These are phyloP conservation scores for Agrocybe pediades DNA, from an alignment of 768 basidiomycete species.

Conservation along the genomic window DNA sequence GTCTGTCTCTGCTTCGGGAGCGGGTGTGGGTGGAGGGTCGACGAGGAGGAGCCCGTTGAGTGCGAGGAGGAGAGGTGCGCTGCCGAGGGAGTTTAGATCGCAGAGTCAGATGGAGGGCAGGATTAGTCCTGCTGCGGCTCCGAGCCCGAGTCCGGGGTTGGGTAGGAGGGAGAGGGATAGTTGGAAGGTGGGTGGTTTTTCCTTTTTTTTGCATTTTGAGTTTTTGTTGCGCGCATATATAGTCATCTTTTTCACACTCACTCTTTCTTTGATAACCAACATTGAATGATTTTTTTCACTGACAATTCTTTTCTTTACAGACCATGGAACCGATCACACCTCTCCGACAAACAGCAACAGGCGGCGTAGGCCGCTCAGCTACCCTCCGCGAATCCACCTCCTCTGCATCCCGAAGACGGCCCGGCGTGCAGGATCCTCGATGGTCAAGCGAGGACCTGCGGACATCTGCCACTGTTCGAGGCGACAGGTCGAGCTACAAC, in stretches of 20 bases:
- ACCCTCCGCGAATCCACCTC: slow-evolving; percentile 25
- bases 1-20: slow-evolving; percentile 47
- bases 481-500: slow-evolving; percentile 15
- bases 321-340: slow-evolving; percentile 42
- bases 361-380: slow-evolving; percentile 24
- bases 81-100: slow-evolving; percentile 45
- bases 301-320: slow-evolving; percentile 18
- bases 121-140: too few relatives aligned
- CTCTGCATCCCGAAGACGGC: slow-evolving; percentile 6
- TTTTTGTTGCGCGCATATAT: too few relatives aligned
- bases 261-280: too few relatives aligned
- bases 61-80: slow-evolving; percentile 37
- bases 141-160: not conserved
- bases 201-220: slow-evolving; percentile 6
- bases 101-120: slow-evolving; percentile 8
- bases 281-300: not conserved
- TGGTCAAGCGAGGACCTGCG: slow-evolving; percentile 30
- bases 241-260: too few relatives aligned
- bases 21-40: not conserved
- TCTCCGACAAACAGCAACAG: slow-evolving; percentile 18
- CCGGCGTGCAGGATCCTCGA: slow-evolving; percentile 9
- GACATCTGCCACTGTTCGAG: slow-evolving; percentile 20
- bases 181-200: slow-evolving; percentile 24
- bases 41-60: slow-evolving; percentile 45
- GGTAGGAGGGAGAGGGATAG: slow-evolving; percentile 5